These are phyloP conservation scores for Cladophialophora chaetospira DNA, from an alignment of 2,329 filamentous ascomycete species.

Conservation along the genomic window DNA sequence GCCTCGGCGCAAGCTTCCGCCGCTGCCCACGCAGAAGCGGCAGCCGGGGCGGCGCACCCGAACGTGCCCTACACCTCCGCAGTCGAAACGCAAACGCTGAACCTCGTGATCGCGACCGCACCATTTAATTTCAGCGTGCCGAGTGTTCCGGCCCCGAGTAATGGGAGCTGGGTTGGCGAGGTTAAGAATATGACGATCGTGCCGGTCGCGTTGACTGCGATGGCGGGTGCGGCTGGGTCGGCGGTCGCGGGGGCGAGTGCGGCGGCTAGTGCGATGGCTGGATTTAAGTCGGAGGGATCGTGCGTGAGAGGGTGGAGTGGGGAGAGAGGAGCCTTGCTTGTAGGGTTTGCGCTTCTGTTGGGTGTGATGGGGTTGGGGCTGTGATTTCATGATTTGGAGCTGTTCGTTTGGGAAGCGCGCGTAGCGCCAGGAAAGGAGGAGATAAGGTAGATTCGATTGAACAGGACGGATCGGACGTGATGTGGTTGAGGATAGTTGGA, in stretches of 20 bases:
- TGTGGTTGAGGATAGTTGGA: no score
- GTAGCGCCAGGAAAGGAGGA: no score
- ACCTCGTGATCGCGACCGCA: slow-evolving; percentile 9
- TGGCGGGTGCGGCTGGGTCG: not conserved
- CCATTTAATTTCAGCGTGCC: slow-evolving; percentile 5
- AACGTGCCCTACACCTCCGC: not conserved
- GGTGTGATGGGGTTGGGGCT: no score
- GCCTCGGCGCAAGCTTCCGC: not conserved
- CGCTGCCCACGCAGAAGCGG: no score
- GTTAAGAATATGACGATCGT: not conserved
- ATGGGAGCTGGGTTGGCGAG: not conserved
- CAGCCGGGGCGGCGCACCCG: no score
- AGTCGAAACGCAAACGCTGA: slow-evolving; percentile 8
- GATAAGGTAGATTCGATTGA: no score
- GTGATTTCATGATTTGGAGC: no score
- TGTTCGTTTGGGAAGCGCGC: no score
- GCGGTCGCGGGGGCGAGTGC: not conserved
- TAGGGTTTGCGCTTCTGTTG: no score
- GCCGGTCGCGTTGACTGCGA: not conserved
- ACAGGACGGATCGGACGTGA: no score
- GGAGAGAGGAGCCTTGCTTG: no score
- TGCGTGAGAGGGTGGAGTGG: not conserved
- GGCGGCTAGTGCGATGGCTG: not conserved
- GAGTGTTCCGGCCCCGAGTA: not conserved
- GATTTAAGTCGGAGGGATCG: not conserved